Conservation (phyloP, 176 grass and related monocot genomes). For the Rhynchospora pubera region DNA sequence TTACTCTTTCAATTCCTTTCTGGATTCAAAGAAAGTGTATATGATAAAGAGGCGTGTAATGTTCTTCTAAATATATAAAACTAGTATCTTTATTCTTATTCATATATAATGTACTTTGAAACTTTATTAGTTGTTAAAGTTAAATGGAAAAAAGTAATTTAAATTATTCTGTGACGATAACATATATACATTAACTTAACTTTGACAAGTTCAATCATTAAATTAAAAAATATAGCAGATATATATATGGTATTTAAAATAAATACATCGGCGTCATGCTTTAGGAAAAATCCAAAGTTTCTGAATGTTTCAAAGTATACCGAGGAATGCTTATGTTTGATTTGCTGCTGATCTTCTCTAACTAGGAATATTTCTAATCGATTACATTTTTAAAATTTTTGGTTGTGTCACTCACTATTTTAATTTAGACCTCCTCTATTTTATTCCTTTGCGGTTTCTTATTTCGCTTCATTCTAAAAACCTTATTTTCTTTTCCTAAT, state of each 20-base stretch:
- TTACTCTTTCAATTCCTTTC: not conserved
- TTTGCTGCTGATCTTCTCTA: constrained; percentile 3
- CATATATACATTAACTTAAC: not conserved
- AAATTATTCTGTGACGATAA: not conserved
- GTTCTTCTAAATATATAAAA: not conserved
- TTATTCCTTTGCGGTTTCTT: not conserved
- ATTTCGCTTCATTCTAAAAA: not conserved
- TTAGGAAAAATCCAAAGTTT: not conserved
- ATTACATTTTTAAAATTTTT: not conserved
- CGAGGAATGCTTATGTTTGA: not conserved
- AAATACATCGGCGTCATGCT: not conserved
- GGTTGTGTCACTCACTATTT: not conserved
- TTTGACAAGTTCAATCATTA: not conserved
- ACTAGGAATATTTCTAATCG: not conserved
- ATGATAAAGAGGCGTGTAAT: not conserved
- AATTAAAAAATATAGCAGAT: not conserved
- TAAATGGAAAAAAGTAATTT: not conserved
- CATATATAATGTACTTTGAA: not conserved
- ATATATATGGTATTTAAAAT: no score
- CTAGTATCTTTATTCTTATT: not conserved
- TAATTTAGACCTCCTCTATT: not conserved
- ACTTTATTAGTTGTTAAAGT: not conserved
- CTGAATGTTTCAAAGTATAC: not conserved
- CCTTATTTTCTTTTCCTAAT: not conserved
- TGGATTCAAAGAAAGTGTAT: not conserved